Evolutionary conservation across 495 filamentous ascomycete species (phyloP), one percentile per base, ranked within the genome.

Genomic region (Friedmanniomyces endolithicus): DNA sequence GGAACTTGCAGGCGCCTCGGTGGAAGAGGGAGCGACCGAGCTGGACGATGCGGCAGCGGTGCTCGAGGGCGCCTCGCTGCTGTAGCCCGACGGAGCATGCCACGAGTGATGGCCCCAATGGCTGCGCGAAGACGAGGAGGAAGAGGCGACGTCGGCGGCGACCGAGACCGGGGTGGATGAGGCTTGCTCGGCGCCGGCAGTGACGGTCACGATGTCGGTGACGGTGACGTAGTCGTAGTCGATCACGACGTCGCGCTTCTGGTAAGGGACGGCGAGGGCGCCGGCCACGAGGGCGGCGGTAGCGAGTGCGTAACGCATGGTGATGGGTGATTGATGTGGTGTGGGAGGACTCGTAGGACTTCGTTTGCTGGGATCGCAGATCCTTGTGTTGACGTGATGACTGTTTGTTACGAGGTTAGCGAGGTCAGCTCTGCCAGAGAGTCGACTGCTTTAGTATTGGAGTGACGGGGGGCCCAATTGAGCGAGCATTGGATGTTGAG

Each of bases 251-350:
- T 71, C 73, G 54, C 67, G 39, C 39, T 54, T 27, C 11, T 43
- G 19, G 81, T 37, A 54, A 11, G 84, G 85, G 48, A 67, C 72
- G 55, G 78, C 82, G 58, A 79, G 61, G 48, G 75, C 78, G 68
- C 84, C 71, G 56, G 78, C 69, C 48, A 81, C 84, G 67, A 78
- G 74, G 64, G 84, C 70, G 43, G 77, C 75, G 63, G 79, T 74
- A 50, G 86, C 50, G 52, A 80, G 64, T 31, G 84, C 81, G 52
- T 75, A 80, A 68, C 79, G 86, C 87, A 94, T 92, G 34, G 22
- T 62, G 34, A 35, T 12, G 23, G 46, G 35, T 41, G 35, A 40
- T 52, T 24, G 31, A 23, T 52, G 11, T 22, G 47, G 45, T 50
- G 53, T 48, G 46, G 39, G 37, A 23, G 44, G 33, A 20, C 39